Conservation (phyloP, 2,329 filamentous ascomycete genomes). For the Alternaria longipes region DNA sequence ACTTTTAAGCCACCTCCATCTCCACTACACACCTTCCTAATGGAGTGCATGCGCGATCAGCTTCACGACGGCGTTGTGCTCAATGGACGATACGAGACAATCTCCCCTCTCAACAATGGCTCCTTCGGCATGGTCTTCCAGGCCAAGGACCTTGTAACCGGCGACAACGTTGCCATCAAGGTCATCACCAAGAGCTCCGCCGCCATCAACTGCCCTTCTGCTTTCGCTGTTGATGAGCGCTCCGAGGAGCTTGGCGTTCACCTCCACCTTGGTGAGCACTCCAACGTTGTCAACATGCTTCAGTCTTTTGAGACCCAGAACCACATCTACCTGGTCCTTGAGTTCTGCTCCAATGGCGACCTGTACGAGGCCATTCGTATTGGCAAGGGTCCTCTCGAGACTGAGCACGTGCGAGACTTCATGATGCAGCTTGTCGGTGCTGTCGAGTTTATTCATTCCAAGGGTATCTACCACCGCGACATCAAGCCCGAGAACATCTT, state of each 20-base stretch:
- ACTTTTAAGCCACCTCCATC: constrained; percentile 34
- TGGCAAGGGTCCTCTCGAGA: constrained; percentile 87
- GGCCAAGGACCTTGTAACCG: constrained; percentile 80
- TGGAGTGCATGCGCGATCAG: constrained; percentile 88
- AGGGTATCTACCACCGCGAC: constrained; percentile 93
- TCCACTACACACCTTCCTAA: constrained; percentile 47
- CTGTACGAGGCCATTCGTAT: constrained; percentile 96
- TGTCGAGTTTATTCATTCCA: constrained; percentile 87
- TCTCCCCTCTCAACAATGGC: constrained; percentile 96
- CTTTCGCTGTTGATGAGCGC: constrained; percentile 80
- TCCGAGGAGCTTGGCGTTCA: constrained; percentile 85
- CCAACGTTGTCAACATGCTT: constrained; percentile 92
- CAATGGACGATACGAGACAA: constrained; percentile 87
- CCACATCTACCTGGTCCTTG: constrained; percentile 90
- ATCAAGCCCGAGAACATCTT: constrained; percentile 99
- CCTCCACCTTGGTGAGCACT: constrained; percentile 77
- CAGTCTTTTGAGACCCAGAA: constrained; percentile 91
- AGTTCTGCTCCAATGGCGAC: constrained; percentile 95
- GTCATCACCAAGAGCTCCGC: constrained; percentile 86
- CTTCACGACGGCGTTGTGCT: constrained; percentile 83
- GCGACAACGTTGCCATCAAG: constrained; percentile 90
- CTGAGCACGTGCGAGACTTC: constrained; percentile 95
- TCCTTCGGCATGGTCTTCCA: constrained; percentile 99
- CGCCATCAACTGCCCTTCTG: constrained; percentile 65
- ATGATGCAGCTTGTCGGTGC: constrained; percentile 94